Evolutionary conservation across 1,139 yeast genomes (phyloP).

Genomic region (Taphrina pruni): DNA sequence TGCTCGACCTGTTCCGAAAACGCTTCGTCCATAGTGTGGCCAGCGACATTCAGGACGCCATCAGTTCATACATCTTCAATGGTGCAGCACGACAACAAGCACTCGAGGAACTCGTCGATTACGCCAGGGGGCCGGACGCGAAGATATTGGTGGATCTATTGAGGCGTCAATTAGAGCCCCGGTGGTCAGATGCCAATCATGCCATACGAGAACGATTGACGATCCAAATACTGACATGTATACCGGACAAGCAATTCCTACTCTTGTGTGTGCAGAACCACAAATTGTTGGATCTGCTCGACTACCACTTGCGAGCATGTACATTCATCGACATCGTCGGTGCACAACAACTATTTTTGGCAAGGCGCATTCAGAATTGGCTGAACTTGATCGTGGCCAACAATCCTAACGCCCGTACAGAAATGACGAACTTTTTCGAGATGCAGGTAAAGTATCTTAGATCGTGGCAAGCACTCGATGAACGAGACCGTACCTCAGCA

Average conservation of each 20-base stretch:
- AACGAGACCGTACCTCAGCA: slow-evolving; percentile 10
- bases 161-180: slow-evolving; percentile 22
- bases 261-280: slow-evolving; percentile 5
- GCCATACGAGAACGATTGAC: slow-evolving; percentile 24
- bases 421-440: background rate
- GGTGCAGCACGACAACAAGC: slow-evolving; percentile 9
- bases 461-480: slow-evolving; percentile 18
- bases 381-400: background rate
- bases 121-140: background rate
- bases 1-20: background rate
- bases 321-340: slow-evolving; percentile 1
- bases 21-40: background rate
- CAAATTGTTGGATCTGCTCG: slow-evolving; percentile 19
- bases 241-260: background rate
- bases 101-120: slow-evolving; percentile 1
- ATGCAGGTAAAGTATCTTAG: slow-evolving; percentile 12
- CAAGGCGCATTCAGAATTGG: slow-evolving; percentile 27
- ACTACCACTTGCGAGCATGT: slow-evolving; percentile 31
- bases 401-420: background rate
- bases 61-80: slow-evolving; percentile 18
- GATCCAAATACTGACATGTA: slow-evolving; percentile 10
- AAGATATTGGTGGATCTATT: background rate
- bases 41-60: slow-evolving; percentile 17
- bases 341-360: slow-evolving; percentile 21
- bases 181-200: slow-evolving; percentile 25